Conservation (phyloP, 345 rosid genomes). For the Eucalyptus shirleyi region DNA sequence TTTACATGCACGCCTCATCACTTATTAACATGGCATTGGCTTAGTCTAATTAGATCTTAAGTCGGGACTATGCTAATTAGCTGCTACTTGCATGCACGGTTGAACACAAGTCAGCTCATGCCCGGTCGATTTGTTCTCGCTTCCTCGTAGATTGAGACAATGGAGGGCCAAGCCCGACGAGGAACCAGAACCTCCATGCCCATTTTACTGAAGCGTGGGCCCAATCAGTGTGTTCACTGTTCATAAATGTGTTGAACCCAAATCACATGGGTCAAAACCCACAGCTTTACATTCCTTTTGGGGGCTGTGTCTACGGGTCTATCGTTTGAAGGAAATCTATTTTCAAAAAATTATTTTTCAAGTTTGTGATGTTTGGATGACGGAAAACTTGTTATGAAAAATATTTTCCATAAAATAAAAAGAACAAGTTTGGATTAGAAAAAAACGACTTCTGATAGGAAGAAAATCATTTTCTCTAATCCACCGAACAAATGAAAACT, state of each 20-base stretch:
- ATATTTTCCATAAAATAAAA: background rate
- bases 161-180: background rate
- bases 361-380: accelerated
- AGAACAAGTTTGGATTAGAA: accelerated
- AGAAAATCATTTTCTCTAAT: accelerated
- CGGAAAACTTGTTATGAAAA: accelerated
- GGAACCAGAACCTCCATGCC: background rate
- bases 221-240: background rate
- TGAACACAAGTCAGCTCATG: background rate
- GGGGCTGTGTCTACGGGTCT: too few relatives aligned
- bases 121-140: background rate
- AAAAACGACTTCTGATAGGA: accelerated
- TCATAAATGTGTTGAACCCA: background rate
- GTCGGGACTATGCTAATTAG: background rate
- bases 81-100: background rate
- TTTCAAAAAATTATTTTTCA: background rate
- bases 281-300: background rate
- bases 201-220: background rate
- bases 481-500: background rate
- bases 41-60: background rate
- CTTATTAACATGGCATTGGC: background rate
- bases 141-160: background rate
- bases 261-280: background rate
- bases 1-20: background rate
- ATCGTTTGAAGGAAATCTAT: background rate